phyloP scores from a whole-genome alignment of 2,329 filamentous ascomycete genomes.

The Paracorniculantispora psalliotae region DNA sequence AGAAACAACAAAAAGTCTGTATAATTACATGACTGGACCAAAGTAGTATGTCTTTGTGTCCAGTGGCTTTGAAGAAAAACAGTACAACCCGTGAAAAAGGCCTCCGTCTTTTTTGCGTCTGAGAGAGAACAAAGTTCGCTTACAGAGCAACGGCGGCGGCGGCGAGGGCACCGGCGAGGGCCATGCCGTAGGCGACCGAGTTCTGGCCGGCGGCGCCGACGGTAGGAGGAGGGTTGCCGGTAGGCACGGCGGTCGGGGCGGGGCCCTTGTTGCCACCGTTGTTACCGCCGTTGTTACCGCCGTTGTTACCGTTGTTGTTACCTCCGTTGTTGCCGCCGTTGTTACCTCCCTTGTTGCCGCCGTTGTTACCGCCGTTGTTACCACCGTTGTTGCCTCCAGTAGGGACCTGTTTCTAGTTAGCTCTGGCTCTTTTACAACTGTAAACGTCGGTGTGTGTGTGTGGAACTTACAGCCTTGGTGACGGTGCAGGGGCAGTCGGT shows the following conservation, averaged over 20 bases:
- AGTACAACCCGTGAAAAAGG: not conserved
- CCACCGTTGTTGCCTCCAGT: not conserved
- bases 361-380: not conserved
- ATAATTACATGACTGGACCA: conserved; percentile 1
- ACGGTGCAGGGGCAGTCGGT: conserved; percentile 50
- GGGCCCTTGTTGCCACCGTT: not conserved
- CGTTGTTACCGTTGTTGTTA: not conserved
- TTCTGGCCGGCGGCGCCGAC: conserved; percentile 17
- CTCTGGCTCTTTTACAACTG: too few species aligned
- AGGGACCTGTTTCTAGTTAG: too few species aligned
- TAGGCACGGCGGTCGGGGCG: not conserved
- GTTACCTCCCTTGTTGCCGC: too few species aligned
- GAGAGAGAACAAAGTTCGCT: conserved; percentile 3
- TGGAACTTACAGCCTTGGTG: conserved; percentile 9
- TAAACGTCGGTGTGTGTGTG: too few species aligned
- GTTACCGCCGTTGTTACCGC: not conserved
- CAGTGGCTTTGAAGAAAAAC: not conserved
- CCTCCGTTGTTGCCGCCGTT: too few species aligned
- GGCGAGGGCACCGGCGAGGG: conserved; percentile 24
- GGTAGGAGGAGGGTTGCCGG: conserved; percentile 12
- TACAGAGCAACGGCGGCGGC: conserved; percentile 25
- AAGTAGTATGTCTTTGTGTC: too few species aligned
- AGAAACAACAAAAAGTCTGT: not conserved
- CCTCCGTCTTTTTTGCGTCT: not conserved
- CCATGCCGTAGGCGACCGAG: conserved; percentile 19